Base-by-base conservation (phyloP, 2,329 filamentous ascomycete genomes). In the Fusarium domesticum region DNA sequence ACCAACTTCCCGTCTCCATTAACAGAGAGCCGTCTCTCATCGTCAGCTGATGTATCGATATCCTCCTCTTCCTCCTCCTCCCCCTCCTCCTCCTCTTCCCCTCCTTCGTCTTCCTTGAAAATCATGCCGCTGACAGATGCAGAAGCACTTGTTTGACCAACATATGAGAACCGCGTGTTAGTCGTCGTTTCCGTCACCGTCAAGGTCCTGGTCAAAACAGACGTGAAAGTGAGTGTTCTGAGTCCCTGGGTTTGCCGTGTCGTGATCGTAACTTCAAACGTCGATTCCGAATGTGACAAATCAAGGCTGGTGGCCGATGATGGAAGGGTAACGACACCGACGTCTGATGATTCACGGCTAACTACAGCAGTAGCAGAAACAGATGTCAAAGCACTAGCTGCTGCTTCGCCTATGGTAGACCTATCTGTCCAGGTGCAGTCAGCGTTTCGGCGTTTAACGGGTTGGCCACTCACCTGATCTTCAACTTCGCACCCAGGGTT, bases 341-440 rank as follows among this genome's bases (percentile, higher is more conserved):
- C 20, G 18, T 25, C 8, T 36, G 33, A 17, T 32, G 23, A 28
- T 15, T 19, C 31, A 23, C 11, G 19, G 35, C 43, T 35, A 14
- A 18, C 37, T 28, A 23, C 30, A 31, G 33, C 25, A 18, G 30
- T 5, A 6, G 42, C 18, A 18, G 46, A 12, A 19, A 28, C 18
- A 12, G 28, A 18, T 19, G 33, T 8, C 12, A 35, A 36, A 15
- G 28, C 12, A 15, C 35, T 37, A 19, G 33, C 25, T 19, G 19
- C 8, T 18, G 31, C 11, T 12, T 44, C 42, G 30, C 6, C 39
- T 15, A 33, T 28, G 23, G 37, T 39, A 23, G 36, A 40, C n/a
- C 52, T 56, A 7, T 51, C 39, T 39, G 46, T 48, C 51, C 57
- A 45, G 33, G 47, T 49, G 58, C 59, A 63, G 50, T 63, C 54